Evolutionary conservation across 2,329 filamentous ascomycete genomes (phyloP).

Genomic region (Microdochium bolleyi): DNA sequence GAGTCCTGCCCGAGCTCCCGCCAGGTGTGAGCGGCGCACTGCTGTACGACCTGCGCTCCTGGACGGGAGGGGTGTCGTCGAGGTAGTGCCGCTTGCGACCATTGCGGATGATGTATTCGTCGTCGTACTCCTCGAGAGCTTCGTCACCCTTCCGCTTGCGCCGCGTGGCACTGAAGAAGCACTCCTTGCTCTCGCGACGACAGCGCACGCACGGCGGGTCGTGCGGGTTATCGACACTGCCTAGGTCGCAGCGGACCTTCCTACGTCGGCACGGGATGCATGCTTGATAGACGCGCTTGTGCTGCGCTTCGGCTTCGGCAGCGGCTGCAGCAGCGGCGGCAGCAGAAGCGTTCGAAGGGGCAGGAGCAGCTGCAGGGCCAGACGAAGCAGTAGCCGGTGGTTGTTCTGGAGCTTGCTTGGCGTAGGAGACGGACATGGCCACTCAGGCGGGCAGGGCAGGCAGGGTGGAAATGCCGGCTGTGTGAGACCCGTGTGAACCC

Average conservation of each 20-base stretch:
- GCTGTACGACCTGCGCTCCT: slow-evolving; percentile 38
- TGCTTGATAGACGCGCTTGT: slow-evolving; percentile 57
- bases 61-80: slow-evolving; percentile 32
- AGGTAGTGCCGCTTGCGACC: slow-evolving; percentile 59
- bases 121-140: slow-evolving; percentile 41
- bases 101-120: slow-evolving; percentile 66
- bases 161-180: slow-evolving; percentile 90
- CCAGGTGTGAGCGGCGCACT: slow-evolving; percentile 57
- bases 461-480: not conserved
- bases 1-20: slow-evolving; percentile 55
- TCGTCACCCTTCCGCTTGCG: slow-evolving; percentile 78
- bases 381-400: not conserved
- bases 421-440: not conserved
- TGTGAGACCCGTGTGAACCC: not conserved
- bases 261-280: slow-evolving; percentile 55
- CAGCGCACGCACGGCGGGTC: slow-evolving; percentile 92
- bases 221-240: slow-evolving; percentile 84
- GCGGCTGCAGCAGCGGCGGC: slow-evolving; percentile 7
- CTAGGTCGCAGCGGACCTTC: slow-evolving; percentile 56
- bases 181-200: slow-evolving; percentile 90
- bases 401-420: not conserved
- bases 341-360: too few relatives aligned
- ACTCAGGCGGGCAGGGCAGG: not conserved
- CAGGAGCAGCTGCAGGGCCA: not conserved
- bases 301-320: slow-evolving; percentile 23